phyloP scores from a whole-genome alignment of 108 stramenopile genomes.

The Asterionellopsis glacialis region DNA sequence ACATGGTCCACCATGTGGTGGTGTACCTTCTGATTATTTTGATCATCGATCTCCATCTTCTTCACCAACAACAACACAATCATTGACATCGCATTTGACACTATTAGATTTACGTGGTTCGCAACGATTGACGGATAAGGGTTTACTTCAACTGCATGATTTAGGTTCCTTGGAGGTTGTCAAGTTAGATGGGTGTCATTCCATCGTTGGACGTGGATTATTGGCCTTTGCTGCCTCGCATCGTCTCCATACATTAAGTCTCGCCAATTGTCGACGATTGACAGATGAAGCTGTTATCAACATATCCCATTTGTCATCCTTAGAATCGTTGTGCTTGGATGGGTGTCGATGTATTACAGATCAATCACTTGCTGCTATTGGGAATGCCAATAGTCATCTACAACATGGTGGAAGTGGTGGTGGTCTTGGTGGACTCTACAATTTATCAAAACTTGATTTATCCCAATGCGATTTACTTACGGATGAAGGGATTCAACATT shows the following conservation, averaged over 20 bases:
- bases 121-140: slow-evolving; percentile 63
- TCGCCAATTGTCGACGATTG: slow-evolving; percentile 74
- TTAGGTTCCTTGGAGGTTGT: slow-evolving; percentile 59
- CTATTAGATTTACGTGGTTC: slow-evolving; percentile 77
- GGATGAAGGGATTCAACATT: slow-evolving; percentile 52
- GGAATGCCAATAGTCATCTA: background rate
- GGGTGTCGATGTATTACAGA: slow-evolving; percentile 85
- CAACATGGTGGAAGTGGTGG: no score
- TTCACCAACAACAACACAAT: no score
- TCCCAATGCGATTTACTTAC: slow-evolving; percentile 83
- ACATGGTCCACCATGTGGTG: no score
- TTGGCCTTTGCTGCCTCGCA: slow-evolving; percentile 53
- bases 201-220: slow-evolving; percentile 59
- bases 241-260: slow-evolving; percentile 58
- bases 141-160: slow-evolving; percentile 55
- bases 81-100: slow-evolving; percentile 30
- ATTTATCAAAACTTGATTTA: slow-evolving; percentile 56
- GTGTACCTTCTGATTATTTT: no score
- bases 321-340: slow-evolving; percentile 57
- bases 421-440: slow-evolving; percentile 23
- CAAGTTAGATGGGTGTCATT: slow-evolving; percentile 69
- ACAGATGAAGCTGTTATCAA: slow-evolving; percentile 78
- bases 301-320: slow-evolving; percentile 53
- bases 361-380: slow-evolving; percentile 47
- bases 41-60: no score